Conservation (phyloP, 805 yeast genomes). For the Candida hispaniensis region DNA sequence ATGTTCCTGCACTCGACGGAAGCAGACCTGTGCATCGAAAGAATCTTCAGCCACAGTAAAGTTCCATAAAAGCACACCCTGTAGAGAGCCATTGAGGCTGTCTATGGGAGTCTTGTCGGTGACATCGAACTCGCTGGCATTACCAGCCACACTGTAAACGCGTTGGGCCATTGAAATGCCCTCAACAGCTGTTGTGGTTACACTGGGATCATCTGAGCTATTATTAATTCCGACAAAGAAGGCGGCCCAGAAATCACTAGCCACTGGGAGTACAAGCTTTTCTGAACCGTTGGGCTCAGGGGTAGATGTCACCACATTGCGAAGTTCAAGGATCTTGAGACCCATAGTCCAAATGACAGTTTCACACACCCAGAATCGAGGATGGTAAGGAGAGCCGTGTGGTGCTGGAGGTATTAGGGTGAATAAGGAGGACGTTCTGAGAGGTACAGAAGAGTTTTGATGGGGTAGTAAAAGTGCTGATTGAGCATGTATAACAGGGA, state of each 20-base stretch:
- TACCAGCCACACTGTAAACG: constrained; percentile 12
- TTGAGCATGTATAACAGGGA: constrained; percentile 27
- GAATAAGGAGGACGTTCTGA: too few relatives aligned
- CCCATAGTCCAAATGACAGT: constrained; percentile 29
- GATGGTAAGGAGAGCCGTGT: constrained; percentile 9
- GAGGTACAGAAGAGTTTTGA: constrained; percentile 3
- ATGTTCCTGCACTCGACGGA: constrained; percentile 24
- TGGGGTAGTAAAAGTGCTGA: constrained; percentile 23
- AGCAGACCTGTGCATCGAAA: constrained; percentile 30
- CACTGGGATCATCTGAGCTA: constrained; percentile 5
- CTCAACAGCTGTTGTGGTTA: constrained; percentile 12
- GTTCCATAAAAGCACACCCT: constrained; percentile 29
- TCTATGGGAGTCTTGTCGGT: constrained; percentile 3
- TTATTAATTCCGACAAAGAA: constrained; percentile 27
- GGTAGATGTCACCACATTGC: constrained; percentile 22
- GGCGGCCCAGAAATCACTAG: constrained; percentile 32
- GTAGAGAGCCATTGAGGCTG: constrained; percentile 18
- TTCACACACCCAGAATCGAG: constrained; percentile 24
- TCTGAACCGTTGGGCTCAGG: constrained; percentile 23
- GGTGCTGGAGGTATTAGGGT: constrained; percentile 1
- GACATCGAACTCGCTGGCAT: constrained; percentile 10
- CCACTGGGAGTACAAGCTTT: constrained; percentile 29
- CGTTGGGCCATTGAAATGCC: constrained; percentile 13
- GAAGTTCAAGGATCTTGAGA: constrained; percentile 24
- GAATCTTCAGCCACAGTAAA: constrained; percentile 29